These are phyloP conservation scores for Ilex asprella DNA, from an alignment of 257 asterid genomes.

Conservation along the genomic window DNA sequence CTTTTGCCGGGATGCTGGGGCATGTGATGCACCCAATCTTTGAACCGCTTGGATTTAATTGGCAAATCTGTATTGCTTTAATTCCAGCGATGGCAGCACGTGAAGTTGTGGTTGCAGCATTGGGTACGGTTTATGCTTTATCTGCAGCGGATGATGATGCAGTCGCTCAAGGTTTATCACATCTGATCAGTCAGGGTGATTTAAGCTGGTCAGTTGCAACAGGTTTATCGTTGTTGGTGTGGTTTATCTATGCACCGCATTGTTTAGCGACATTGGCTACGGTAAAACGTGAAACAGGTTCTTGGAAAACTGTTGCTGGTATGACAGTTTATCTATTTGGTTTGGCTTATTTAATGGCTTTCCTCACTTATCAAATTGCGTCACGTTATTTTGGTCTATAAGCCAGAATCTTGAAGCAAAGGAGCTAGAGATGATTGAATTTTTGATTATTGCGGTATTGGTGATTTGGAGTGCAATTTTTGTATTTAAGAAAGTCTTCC, in stretches of 20 bases:
- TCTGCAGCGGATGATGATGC: background rate
- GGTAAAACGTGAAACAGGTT: background rate
- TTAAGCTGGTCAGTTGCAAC: no score
- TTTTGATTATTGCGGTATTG: no score
- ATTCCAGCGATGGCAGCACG: background rate
- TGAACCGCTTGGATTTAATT: background rate
- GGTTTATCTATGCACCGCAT: background rate
- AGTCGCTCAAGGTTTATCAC: no score
- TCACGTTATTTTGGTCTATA: no score
- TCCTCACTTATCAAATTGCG: background rate
- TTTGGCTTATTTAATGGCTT: background rate
- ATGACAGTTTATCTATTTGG: background rate
- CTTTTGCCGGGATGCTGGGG: background rate
- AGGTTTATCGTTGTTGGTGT: background rate
- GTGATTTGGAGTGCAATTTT: no score
- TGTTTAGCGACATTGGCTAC: background rate
- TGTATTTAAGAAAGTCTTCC: no score
- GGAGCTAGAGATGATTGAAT: no score
- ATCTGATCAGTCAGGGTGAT: no score
- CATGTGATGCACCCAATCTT: background rate
- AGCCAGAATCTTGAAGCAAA: no score
- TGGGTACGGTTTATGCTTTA: background rate
- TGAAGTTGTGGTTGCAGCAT: background rate
- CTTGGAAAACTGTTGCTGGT: background rate
- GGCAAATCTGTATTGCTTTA: background rate